Base-by-base conservation (phyloP, 2,329 filamentous ascomycete genomes). In the Hypoxylon sp. region DNA sequence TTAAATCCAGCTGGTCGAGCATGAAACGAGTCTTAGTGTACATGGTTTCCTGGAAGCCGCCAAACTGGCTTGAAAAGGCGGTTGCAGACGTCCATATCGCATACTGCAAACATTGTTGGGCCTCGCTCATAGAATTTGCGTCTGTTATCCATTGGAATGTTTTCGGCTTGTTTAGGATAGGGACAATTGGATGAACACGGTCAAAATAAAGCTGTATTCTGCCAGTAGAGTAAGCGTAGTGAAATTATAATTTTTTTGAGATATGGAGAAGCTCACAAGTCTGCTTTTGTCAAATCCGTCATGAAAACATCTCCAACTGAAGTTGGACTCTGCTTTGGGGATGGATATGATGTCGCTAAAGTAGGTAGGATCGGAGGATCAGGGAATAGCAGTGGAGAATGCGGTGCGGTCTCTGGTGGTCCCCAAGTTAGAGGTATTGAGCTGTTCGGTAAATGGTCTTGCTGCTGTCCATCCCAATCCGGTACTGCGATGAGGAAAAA, bases 191-290 rank as follows among this genome's bases (percentile, higher is more conserved):
- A 50, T 71, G 69, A 47, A 71, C 69, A 48, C 69, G 69, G 31
- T 71, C 69, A 55, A 71, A 71, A 22, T 69, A 71, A 39, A 71
- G 62, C 52, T 71, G 69, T 44, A 63, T 69, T 47, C 69, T 71
- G 42, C 6, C 9, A 50, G 17, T 33, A 57, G 47, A 62, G 66
- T 71, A 61, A 69, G 69, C 51, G 11, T 17, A n/a, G 24, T 35
- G 19, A 4, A 35, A 24, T 24, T 5, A 11, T 11, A 24, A 5
- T 29, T 13, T 3, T 29, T 11, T 35, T 3, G 19, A 13, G 5
- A 17, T 17, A 26, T 33, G 11, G 17, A 48, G 10, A 11, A 39
- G 61, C 63, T 4, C 5, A 71, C 69, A 71, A 39, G 39, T 71
- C 69, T 47, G 66, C 66, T 59, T 69, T 71, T 0, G 59, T 58